phyloP scores from a whole-genome alignment of 1,139 yeast genomes.

The Candida freyschussii region DNA sequence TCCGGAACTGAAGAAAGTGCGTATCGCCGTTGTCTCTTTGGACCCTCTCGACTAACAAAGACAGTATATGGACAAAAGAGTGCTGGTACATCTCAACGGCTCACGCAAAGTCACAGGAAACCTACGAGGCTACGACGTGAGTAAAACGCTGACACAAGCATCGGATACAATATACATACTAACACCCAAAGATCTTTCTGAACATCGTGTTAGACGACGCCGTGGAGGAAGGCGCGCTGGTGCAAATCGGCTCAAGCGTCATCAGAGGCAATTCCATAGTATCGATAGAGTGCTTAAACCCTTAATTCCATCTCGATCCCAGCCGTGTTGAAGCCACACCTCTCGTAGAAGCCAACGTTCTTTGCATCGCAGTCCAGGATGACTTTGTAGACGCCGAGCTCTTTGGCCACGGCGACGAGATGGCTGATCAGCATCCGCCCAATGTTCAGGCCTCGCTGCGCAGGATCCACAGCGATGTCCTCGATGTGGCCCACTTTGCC shows the following conservation, averaged over 20 bases:
- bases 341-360: slow-evolving; percentile 82
- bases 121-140: slow-evolving; percentile 72
- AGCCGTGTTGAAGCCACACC: slow-evolving; percentile 64
- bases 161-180: slow-evolving; percentile 29
- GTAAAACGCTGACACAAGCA: slow-evolving; percentile 65
- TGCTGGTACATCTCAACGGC: slow-evolving; percentile 69
- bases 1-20: slow-evolving; percentile 55
- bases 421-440: slow-evolving; percentile 65
- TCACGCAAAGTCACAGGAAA: slow-evolving; percentile 68
- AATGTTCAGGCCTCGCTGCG: slow-evolving; percentile 79
- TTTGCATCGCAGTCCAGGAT: slow-evolving; percentile 83
- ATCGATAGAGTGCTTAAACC: slow-evolving; percentile 42
- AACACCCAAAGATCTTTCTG: slow-evolving; percentile 45
- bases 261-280: slow-evolving; percentile 60
- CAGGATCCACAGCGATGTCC: slow-evolving; percentile 76
- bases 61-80: slow-evolving; percentile 72
- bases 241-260: slow-evolving; percentile 49
- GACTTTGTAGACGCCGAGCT: slow-evolving; percentile 75
- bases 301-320: slow-evolving; percentile 69
- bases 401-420: slow-evolving; percentile 55
- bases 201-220: slow-evolving; percentile 75
- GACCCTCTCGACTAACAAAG: slow-evolving; percentile 9
- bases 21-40: slow-evolving; percentile 9
- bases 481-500: slow-evolving; percentile 93
- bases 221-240: slow-evolving; percentile 54